Conservation (phyloP, 2,329 filamentous ascomycete species). For the Macroventuria anomochaeta region DNA sequence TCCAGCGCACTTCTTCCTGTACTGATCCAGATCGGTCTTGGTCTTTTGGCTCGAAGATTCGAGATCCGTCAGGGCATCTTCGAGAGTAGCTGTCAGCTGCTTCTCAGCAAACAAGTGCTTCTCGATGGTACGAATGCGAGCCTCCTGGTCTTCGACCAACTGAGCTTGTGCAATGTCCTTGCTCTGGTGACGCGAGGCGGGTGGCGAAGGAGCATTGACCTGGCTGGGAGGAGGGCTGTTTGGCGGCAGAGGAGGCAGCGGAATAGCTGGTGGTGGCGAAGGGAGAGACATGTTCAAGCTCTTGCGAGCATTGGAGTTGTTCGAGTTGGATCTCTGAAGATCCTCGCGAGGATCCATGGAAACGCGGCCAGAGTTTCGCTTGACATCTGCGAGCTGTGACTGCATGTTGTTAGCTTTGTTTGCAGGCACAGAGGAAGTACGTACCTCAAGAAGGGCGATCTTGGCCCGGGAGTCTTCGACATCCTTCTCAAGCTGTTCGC, state of each 20-base stretch:
- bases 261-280: conserved; percentile 92
- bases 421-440: conserved; percentile 25
- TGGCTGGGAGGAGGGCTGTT: conserved; percentile 52
- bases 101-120: conserved; percentile 96
- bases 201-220: conserved; percentile 62
- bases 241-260: conserved; percentile 84
- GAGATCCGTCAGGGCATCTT: conserved; percentile 93
- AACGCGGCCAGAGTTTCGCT: conserved; percentile 56
- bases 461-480: conserved; percentile 80
- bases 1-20: conserved; percentile 82
- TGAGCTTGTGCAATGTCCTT: conserved; percentile 81
- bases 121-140: conserved; percentile 92
- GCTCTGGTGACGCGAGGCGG: conserved; percentile 75
- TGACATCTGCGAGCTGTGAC: conserved; percentile 68
- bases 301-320: conserved; percentile 78
- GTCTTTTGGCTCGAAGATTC: conserved; percentile 91
- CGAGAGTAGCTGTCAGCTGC: conserved; percentile 91
- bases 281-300: conserved; percentile 85
- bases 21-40: conserved; percentile 86
- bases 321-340: conserved; percentile 63
- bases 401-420: conserved; percentile 46
- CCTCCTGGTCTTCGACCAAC: conserved; percentile 91
- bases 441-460: conserved; percentile 78
- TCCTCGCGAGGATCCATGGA: conserved; percentile 54
- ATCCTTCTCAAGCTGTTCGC: conserved; percentile 60